Evolutionary conservation across 2,329 filamentous ascomycete species (phyloP).

Genomic region (Alternaria arborescens): DNA sequence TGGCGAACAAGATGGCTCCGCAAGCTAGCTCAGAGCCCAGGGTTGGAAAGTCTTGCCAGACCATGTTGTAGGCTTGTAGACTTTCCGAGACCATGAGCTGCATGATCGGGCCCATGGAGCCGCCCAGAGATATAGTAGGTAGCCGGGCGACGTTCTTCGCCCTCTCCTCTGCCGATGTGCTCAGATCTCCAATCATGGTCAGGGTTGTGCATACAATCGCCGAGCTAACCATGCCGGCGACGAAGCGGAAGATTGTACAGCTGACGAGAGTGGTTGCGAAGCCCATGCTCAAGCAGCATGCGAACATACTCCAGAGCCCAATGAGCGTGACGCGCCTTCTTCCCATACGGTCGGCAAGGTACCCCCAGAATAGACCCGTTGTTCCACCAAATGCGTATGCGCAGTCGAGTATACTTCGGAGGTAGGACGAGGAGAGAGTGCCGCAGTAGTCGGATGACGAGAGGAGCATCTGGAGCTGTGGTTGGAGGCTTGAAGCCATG

Average conservation of each 20-base stretch:
- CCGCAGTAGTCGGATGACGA: constrained; percentile 56
- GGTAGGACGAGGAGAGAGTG: constrained; percentile 56
- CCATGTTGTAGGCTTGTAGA: constrained; percentile 52
- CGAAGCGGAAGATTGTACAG: constrained; percentile 55
- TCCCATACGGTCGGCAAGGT: constrained; percentile 55
- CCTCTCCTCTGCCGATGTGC: constrained; percentile 46
- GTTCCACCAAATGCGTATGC: constrained; percentile 59
- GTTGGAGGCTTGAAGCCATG: constrained; percentile 59
- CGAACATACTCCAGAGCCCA: constrained; percentile 55
- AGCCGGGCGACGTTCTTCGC: constrained; percentile 55
- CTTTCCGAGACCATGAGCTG: constrained; percentile 55
- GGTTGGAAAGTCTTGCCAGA: constrained; percentile 56
- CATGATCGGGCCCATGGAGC: constrained; percentile 56
- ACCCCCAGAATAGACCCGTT: constrained; percentile 57
- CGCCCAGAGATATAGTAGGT: constrained; percentile 56
- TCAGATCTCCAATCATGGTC: constrained; percentile 59
- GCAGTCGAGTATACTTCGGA: constrained; percentile 59
- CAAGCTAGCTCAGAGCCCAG: constrained; percentile 57
- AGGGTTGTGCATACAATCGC: constrained; percentile 56
- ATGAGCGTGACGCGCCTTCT: constrained; percentile 55
- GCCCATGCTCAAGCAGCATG: constrained; percentile 58
- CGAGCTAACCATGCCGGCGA: constrained; percentile 56
- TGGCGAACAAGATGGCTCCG: constrained; percentile 52
- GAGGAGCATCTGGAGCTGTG: constrained; percentile 57
- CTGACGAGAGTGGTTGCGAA: constrained; percentile 55